phyloP scores from a whole-genome alignment of 805 yeast species.

The Metschnikowia lachancei region DNA sequence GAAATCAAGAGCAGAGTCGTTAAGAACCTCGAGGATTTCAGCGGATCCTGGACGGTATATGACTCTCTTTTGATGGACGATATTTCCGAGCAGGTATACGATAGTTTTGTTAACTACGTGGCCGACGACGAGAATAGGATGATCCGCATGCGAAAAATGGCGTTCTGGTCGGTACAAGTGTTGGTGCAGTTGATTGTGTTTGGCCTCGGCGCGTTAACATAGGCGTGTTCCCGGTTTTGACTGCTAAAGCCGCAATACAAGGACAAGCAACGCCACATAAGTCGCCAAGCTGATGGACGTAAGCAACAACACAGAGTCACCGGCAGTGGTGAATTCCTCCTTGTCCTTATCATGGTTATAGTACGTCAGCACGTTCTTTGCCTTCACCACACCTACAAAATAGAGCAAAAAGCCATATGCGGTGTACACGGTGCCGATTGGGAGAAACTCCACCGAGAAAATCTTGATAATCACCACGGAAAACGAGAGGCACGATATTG shows the following conservation, averaged over 20 bases:
- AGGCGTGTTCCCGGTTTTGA: not conserved
- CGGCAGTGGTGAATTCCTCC: conserved; percentile 56
- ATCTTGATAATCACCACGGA: conserved; percentile 62
- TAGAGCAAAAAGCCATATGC: conserved; percentile 51
- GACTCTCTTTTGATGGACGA: conserved; percentile 91
- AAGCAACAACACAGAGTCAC: conserved; percentile 55
- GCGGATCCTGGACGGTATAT: conserved; percentile 95
- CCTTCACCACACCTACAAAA: conserved; percentile 38
- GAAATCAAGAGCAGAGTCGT: conserved; percentile 82
- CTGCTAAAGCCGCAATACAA: conserved; percentile 43
- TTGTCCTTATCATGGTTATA: conserved; percentile 36
- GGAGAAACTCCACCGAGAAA: conserved; percentile 60
- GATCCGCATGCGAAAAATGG: conserved; percentile 74
- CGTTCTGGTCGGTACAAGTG: conserved; percentile 89
- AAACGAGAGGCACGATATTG: conserved; percentile 66
- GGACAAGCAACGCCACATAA: conserved; percentile 50
- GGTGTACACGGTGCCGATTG: conserved; percentile 65
- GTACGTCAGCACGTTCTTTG: conserved; percentile 35
- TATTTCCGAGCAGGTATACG: conserved; percentile 82
- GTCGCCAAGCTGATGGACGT: conserved; percentile 49
- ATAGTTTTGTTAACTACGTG: conserved; percentile 84
- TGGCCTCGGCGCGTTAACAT: conserved; percentile 64
- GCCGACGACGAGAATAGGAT: conserved; percentile 79
- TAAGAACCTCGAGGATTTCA: conserved; percentile 77
- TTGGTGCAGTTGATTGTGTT: conserved; percentile 77